Conservation (phyloP, 169 alveolate species). For the Plasmodium cynomolgi region DNA sequence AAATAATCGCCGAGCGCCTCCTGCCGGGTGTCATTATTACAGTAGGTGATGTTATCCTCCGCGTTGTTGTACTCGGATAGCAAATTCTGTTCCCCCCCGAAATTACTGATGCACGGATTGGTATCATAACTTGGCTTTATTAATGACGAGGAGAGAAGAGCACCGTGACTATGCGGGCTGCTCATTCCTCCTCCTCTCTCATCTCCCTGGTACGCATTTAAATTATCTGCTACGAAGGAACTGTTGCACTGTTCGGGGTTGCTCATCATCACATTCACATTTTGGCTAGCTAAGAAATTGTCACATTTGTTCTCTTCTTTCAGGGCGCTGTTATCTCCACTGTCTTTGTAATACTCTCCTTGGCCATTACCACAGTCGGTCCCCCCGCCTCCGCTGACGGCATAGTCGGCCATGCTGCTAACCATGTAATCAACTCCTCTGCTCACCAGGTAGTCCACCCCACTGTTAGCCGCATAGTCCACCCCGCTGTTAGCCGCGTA, state of each 20-base stretch:
- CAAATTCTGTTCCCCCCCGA: slow-evolving; percentile 5
- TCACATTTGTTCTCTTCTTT: neutral
- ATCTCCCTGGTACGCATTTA: neutral
- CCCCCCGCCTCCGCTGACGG: neutral
- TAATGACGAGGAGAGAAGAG: neutral
- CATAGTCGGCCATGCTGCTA: neutral
- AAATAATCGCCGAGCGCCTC: neutral
- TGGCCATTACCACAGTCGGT: neutral
- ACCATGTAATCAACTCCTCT: neutral
- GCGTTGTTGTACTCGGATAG: slow-evolving; percentile 56
- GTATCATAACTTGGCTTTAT: neutral
- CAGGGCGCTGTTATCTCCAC: neutral
- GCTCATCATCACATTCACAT: neutral
- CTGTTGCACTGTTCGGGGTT: neutral
- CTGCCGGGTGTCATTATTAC: neutral
- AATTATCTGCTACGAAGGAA: neutral
- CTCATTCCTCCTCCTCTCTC: neutral
- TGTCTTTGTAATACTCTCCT: neutral
- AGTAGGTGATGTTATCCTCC: slow-evolving; percentile 51
- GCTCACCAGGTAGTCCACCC: neutral
- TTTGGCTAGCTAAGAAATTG: neutral
- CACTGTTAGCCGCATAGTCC: neutral
- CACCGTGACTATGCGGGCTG: neutral
- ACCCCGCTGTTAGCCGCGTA: neutral
- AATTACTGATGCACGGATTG: neutral